These are phyloP conservation scores for Penicillium glabrum DNA, from an alignment of 2,329 filamentous ascomycete genomes.

Conservation along the genomic window DNA sequence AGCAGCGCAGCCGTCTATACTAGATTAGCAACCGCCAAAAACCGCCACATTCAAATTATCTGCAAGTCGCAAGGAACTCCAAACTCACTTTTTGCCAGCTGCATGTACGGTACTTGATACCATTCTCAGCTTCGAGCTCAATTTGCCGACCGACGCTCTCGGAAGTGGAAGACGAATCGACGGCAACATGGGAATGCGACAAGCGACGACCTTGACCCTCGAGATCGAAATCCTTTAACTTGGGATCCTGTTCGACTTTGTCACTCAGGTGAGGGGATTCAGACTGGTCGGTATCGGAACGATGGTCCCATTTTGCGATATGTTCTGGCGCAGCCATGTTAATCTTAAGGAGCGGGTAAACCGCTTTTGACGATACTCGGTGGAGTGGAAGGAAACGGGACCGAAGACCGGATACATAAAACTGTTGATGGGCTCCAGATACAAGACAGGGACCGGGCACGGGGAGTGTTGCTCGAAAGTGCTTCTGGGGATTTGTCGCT, in stretches of 20 bases:
- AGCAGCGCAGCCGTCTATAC: conserved; percentile 76
- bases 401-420: conserved; percentile 37
- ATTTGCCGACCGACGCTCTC: conserved; percentile 65
- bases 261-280: conserved; percentile 22
- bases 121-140: conserved; percentile 71
- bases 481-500: not conserved
- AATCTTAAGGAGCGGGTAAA: conserved; percentile 33
- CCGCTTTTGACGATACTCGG: conserved; percentile 34
- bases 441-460: not conserved
- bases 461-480: not conserved
- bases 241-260: conserved; percentile 22
- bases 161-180: conserved; percentile 40
- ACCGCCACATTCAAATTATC: not conserved
- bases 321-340: conserved; percentile 39
- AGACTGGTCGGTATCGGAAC: conserved; percentile 17
- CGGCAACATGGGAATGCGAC: conserved; percentile 18
- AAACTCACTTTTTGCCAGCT: conserved; percentile 80
- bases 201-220: conserved; percentile 26
- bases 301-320: conserved; percentile 14
- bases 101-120: conserved; percentile 90
- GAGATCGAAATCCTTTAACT: conserved; percentile 31
- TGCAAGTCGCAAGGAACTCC: not conserved
- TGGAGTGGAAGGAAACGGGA: conserved; percentile 25
- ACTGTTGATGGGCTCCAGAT: not conserved
- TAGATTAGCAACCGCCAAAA: not conserved